Evolutionary conservation across 2,329 filamentous ascomycete genomes (phyloP), one percentile per base, ranked within the genome.

Genomic region (Aspergillus brasiliensis): DNA sequence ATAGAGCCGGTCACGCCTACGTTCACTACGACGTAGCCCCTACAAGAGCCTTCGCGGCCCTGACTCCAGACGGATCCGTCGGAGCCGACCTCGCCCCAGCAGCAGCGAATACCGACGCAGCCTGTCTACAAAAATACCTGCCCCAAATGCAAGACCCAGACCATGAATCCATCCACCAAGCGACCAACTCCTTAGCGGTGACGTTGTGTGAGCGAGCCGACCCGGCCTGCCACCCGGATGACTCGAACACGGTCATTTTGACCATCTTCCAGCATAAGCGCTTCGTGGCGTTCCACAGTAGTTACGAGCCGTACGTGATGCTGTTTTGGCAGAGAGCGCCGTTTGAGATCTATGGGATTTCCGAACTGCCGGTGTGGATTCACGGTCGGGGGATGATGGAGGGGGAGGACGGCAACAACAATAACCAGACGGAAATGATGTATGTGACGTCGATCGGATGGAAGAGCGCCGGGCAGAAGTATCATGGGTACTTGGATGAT

Each of bases 381-480:
- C 73, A 80, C 48, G 85, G 85, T 0, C 76, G 85, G 19, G 23
- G 67, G 6, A 55, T 25, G 23, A 23, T n/a, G 73, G n/a, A 67
- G 46, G 59, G 62, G 65, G 58, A 61, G 65, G n/a, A n/a, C n/a
- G n/a, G n/a, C n/a, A n/a, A n/a, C n/a, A n/a, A n/a, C n/a, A n/a
- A n/a, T n/a, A 69, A 71, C 1, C 75, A 78, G 23, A 80, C 79
- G 0, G 82, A 86, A 65, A 85, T 86, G 83, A 73, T 87, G 27
- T 87, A 86, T 61, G 74, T 86, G 0, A 86, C 83, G 0, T 83
- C 80, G 0, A 81, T 86, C 31, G 83, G 78, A 60, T 88, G 85
- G 85, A 85, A 81, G 68, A 68, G 62, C 0, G 69, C 70, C 0
- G 77, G 76, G 0, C 72, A 78, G 61, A 79, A 69, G 28, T 86